These are phyloP conservation scores for Carallia pectinifolia DNA, from an alignment of 345 rosid species.

Conservation along the genomic window DNA sequence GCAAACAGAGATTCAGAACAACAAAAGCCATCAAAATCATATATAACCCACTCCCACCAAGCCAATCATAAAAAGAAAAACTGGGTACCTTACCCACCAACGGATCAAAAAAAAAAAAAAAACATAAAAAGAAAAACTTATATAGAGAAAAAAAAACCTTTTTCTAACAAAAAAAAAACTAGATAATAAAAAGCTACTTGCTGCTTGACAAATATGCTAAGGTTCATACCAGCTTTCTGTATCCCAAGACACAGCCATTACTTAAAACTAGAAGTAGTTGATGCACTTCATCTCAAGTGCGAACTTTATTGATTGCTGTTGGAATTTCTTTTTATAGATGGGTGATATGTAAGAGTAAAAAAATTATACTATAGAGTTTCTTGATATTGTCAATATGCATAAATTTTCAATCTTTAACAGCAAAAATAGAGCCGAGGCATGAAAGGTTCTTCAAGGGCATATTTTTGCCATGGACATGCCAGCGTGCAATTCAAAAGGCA, in stretches of 20 bases:
- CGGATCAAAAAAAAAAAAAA: too few relatives aligned
- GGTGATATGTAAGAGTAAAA: too few relatives aligned
- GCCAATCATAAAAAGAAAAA: constrained; percentile 24
- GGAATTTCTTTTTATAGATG: too few relatives aligned
- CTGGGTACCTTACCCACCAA: too few relatives aligned
- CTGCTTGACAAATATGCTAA: neutral
- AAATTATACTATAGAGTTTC: constrained; percentile 3
- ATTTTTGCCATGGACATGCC: constrained; percentile 25
- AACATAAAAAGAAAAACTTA: too few relatives aligned
- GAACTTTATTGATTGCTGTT: too few relatives aligned
- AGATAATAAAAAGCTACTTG: neutral
- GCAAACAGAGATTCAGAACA: constrained; percentile 49
- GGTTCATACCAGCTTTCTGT: neutral
- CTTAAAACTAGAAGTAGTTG: constrained; percentile 4
- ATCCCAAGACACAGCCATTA: constrained; percentile 7
- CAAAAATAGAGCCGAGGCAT: constrained; percentile 23
- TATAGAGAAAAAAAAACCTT: neutral
- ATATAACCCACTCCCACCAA: constrained; percentile 32
- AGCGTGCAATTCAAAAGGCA: constrained; percentile 67
- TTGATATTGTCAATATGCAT: constrained; percentile 33
- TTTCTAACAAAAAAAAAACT: neutral
- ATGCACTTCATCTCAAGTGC: too few relatives aligned
- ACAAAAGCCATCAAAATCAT: constrained; percentile 37
- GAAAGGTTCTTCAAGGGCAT: neutral
- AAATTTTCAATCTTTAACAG: constrained; percentile 46